Evolutionary conservation across 306 rosid species (phyloP), one percentile per base, ranked within the genome.

Genomic region (Dryas drummondii): DNA sequence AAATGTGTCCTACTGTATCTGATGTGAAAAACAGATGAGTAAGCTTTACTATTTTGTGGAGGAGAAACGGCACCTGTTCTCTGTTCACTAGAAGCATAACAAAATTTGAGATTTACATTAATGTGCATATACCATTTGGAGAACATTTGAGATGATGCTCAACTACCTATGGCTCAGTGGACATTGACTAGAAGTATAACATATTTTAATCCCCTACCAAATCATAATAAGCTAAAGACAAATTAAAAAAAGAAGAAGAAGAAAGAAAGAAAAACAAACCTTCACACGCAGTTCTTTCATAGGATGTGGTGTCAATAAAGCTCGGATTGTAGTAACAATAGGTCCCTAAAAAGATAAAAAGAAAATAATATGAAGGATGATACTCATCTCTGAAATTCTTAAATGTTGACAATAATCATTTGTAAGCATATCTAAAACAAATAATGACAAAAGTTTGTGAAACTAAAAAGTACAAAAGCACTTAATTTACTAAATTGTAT

Each of bases 261-360:
- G 72, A 65, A 64, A 27, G 26, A 9, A 74, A 50, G 17, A 13
- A 26, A 32, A 59, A 41, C 68, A 22, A 71, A 94, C 99, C 99
- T 92, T 94, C 72, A 94, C 92, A 73, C 97, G 97, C 57, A 92
- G 97, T 80, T 94, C 97, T 83, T 94, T 92, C 98, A 92, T 92
- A 19, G 96, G 99, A 86, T 96, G 99, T 19, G 99, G 99, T 16
- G 98, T 92, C 85, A 96, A 86, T 52, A 96, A 76, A 52, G 99
- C 97, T 76, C 99, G 96, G 81, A 96, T 92, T 41, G 93, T 15
- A 48, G 99, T 59, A 64, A 86, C 99, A 85, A 96, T 92, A 53
- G 99, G 96, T 12, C 91, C 97, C 99, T 94, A 63, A 50, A 81
- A 78, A 79, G 65, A 62, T 26, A 55, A 54, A 67, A 26, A 10